Evolutionary conservation across 768 basidiomycete genomes (phyloP).

Genomic region (Boletus patriciae): DNA sequence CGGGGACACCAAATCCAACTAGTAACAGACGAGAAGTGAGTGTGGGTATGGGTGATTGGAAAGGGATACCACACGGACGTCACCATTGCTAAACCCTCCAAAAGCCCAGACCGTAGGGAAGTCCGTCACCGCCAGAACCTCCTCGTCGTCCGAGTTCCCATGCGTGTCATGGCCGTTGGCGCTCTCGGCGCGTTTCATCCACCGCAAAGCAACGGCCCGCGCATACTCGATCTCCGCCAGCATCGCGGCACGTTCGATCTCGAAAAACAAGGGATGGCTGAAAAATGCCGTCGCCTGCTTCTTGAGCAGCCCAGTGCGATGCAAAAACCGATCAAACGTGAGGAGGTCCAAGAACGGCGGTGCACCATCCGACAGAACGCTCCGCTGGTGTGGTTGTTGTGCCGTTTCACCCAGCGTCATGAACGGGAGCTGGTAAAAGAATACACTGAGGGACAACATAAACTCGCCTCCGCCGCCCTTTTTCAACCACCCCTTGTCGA

Average conservation of each 20-base stretch:
- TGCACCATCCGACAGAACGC: conserved; percentile 12
- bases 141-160: neutral
- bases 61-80: conserved; percentile 10
- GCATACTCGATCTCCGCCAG: conserved; percentile 6
- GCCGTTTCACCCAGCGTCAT: conserved; percentile 40
- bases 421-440: conserved; percentile 44
- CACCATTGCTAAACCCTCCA: conserved; percentile 31
- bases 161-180: neutral
- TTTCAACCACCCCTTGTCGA: conserved; percentile 47
- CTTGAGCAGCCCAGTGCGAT: conserved; percentile 41
- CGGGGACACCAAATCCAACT: conserved; percentile 41
- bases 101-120: conserved; percentile 13
- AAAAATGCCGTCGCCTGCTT: conserved; percentile 36
- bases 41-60: neutral
- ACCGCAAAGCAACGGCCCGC: conserved; percentile 19
- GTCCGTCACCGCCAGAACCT: conserved; percentile 6
- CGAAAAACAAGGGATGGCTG: conserved; percentile 48
- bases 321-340: conserved; percentile 46
- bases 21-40: neutral
- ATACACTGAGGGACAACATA: conserved; percentile 44
- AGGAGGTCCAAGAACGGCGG: conserved; percentile 46
- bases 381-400: neutral
- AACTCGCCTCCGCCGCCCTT: conserved; percentile 47
- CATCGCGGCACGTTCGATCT: conserved; percentile 30
- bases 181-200: conserved; percentile 19